These are phyloP conservation scores for Austroboletus olivaceoglutinosus DNA, from an alignment of 1,284 basidiomycete genomes.

Conservation along the genomic window DNA sequence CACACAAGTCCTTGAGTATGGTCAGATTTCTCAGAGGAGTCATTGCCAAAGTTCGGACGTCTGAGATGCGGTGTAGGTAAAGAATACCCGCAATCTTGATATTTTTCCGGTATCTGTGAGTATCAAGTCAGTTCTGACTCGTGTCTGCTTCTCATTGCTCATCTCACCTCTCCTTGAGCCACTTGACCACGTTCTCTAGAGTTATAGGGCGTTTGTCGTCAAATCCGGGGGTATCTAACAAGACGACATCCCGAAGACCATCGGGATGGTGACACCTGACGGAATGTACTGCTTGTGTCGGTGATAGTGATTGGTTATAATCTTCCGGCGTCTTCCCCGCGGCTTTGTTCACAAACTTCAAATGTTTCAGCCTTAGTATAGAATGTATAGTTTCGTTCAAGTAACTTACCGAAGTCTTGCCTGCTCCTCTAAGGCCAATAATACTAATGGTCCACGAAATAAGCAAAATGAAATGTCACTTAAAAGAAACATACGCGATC, in stretches of 20 bases:
- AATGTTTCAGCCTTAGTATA: not conserved
- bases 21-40: constrained; percentile 21
- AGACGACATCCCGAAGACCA: constrained; percentile 14
- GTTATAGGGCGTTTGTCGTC: too few relatives aligned
- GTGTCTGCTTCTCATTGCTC: not conserved
- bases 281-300: constrained; percentile 11
- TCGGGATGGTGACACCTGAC: constrained; percentile 15
- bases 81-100: constrained; percentile 25
- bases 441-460: constrained; percentile 22
- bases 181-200: too few relatives aligned
- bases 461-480: not conserved
- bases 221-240: constrained; percentile 30
- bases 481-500: constrained; percentile 15
- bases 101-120: constrained; percentile 13
- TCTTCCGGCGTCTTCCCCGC: constrained; percentile 6
- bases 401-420: constrained; percentile 38
- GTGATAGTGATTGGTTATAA: too few relatives aligned
- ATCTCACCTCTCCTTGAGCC: constrained; percentile 23
- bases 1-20: constrained; percentile 28
- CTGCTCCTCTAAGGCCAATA: constrained; percentile 41
- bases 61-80: constrained; percentile 37
- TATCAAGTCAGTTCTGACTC: not conserved
- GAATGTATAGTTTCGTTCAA: not conserved
- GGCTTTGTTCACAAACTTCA: constrained; percentile 21
- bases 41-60: constrained; percentile 45